These are phyloP conservation scores for Talaromyces pinophilus DNA, from an alignment of 2,329 filamentous ascomycete species.

Conservation along the genomic window DNA sequence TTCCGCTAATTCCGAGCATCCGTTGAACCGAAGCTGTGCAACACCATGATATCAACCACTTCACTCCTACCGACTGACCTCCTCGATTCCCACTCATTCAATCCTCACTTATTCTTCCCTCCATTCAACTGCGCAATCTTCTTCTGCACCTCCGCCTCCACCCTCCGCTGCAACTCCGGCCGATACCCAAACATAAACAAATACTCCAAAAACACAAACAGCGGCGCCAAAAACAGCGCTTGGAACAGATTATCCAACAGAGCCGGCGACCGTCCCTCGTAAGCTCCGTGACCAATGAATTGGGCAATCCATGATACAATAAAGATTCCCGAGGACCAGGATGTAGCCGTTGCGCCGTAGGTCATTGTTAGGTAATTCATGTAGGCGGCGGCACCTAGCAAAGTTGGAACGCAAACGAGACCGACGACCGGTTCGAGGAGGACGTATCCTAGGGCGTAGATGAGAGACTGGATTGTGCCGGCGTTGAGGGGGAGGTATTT, in stretches of 20 bases:
- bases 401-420: slow-evolving; percentile 70
- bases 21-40: not conserved
- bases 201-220: slow-evolving; percentile 96
- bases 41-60: slow-evolving; percentile 21
- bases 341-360: slow-evolving; percentile 61
- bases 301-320: slow-evolving; percentile 81
- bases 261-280: slow-evolving; percentile 84
- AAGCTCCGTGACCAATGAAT: slow-evolving; percentile 87
- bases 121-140: slow-evolving; percentile 77
- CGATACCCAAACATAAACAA: slow-evolving; percentile 90
- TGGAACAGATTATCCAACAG: slow-evolving; percentile 89
- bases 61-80: slow-evolving; percentile 16
- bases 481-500: slow-evolving; percentile 61
- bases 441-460: slow-evolving; percentile 80
- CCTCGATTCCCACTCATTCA: slow-evolving; percentile 24
- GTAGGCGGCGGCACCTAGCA: slow-evolving; percentile 72
- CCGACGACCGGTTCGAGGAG: slow-evolving; percentile 94
- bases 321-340: slow-evolving; percentile 69
- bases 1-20: not conserved
- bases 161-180: slow-evolving; percentile 77
- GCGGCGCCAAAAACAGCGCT: slow-evolving; percentile 86
- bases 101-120: slow-evolving; percentile 38
- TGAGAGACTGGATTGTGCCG: slow-evolving; percentile 57
- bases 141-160: slow-evolving; percentile 72
- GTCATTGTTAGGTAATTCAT: slow-evolving; percentile 72